Evolutionary conservation across 495 filamentous ascomycete species (phyloP), one percentile per base, ranked within the genome.

Genomic region (Tuber aestivum): DNA sequence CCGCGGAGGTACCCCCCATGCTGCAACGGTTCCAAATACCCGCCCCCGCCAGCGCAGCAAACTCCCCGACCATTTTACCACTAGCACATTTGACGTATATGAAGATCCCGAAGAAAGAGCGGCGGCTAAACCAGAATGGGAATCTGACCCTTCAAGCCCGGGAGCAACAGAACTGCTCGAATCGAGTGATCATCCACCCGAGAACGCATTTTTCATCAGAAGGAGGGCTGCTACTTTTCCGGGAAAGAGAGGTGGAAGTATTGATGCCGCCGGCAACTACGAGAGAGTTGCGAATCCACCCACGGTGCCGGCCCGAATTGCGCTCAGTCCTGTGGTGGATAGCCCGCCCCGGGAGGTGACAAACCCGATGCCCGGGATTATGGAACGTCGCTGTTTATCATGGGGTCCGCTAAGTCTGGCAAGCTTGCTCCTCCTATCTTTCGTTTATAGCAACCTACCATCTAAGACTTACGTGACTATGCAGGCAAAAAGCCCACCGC

Each of bases 41-140:
- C 56, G 56, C 32, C 56, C 56, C 56, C 56, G 56, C 20, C 56
- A 65, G 27, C 56, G 56, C 27, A 65, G 56, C 56, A 65, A 65
- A 65, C 56, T 65, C 27, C 56, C 56, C 14, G 56, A 65, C 32
- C 56, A 4, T 35, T 65, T 65, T 65, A 65, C 56, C 27, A 35
- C 56, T 35, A 65, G 27, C 56, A 18, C 12, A 18, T 65, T 65
- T 27, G 56, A 65, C 27, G 27, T 65, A 12, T 65, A 35, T 27
- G 56, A 65, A 65, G 56, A 65, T 18, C 56, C 27, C 7, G 56
- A 27, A 65, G 56, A 65, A 35, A 35, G 27, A 65, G 12, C 56
- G 14, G 56, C 27, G 18, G 27, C 27, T 35, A 65, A 32, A 10
- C 56, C 56, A n/a, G 56, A 65, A 65, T 65, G 56, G 56, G 56